Conservation (phyloP, 805 yeast species). For the Metschnikowia chrysomelidarum region DNA sequence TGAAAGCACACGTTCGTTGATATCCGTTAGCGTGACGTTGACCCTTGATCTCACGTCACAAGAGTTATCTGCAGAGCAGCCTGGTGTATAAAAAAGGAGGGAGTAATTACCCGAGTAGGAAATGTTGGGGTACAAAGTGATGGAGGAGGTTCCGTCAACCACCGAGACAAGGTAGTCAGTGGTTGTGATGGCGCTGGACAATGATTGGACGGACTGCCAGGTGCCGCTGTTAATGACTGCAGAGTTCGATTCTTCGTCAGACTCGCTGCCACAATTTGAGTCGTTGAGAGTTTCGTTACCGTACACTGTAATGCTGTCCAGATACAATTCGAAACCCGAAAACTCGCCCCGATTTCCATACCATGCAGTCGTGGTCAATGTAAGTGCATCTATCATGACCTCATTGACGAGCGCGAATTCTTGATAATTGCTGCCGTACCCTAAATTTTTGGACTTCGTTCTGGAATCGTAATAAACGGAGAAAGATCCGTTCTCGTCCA, state of each 20-base stretch:
- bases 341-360: slow-evolving; percentile 71
- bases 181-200: slow-evolving; percentile 25
- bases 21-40: slow-evolving; percentile 64
- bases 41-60: slow-evolving; percentile 74
- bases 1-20: slow-evolving; percentile 43
- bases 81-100: slow-evolving; percentile 78
- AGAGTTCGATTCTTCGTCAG: slow-evolving; percentile 23
- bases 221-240: slow-evolving; percentile 28
- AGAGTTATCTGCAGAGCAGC: slow-evolving; percentile 67
- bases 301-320: slow-evolving; percentile 56
- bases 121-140: slow-evolving; percentile 62
- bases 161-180: slow-evolving; percentile 34
- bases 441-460: slow-evolving; percentile 34
- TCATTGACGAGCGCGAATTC: slow-evolving; percentile 80
- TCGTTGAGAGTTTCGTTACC: slow-evolving; percentile 75
- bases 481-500: slow-evolving; percentile 34
- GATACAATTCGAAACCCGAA: slow-evolving; percentile 70
- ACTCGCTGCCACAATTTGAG: slow-evolving; percentile 50
- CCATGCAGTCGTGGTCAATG: slow-evolving; percentile 61
- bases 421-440: slow-evolving; percentile 55
- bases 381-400: slow-evolving; percentile 57
- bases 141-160: slow-evolving; percentile 28
- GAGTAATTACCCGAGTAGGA: slow-evolving; percentile 73
- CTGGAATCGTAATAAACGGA: slow-evolving; percentile 34
- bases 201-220: slow-evolving; percentile 26